phyloP scores from a whole-genome alignment of 441 rosid genomes.

The Arabidopsis hybrid region DNA sequence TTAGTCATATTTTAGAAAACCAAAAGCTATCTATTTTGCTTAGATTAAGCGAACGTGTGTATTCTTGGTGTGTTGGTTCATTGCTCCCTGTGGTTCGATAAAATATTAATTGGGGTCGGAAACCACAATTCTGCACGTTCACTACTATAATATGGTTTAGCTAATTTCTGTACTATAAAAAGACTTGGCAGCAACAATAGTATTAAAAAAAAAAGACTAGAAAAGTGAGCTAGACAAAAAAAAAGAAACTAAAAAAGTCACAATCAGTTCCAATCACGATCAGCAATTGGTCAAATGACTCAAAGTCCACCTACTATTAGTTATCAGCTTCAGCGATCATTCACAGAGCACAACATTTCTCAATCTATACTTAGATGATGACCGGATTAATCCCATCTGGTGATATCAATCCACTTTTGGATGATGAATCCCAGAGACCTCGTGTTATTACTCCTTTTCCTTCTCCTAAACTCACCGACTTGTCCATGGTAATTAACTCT shows the following conservation, averaged over 20 bases:
- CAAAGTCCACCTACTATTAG: constrained; percentile 8
- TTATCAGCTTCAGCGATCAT: constrained; percentile 14
- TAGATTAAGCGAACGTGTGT: no score
- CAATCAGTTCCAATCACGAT: not conserved
- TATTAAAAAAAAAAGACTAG: not conserved
- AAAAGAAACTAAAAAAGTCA: not conserved
- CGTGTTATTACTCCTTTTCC: constrained; percentile 91
- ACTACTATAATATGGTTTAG: not conserved
- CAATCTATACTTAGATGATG: constrained; percentile 45
- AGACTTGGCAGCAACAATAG: not conserved
- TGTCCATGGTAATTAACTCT: constrained; percentile 59
- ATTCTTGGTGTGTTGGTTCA: no score
- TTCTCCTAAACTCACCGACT: constrained; percentile 76
- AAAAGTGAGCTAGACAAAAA: not conserved
- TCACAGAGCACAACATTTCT: not conserved
- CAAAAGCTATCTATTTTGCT: no score
- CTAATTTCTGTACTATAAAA: not conserved
- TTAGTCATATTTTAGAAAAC: no score
- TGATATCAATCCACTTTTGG: constrained; percentile 48
- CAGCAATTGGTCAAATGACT: not conserved
- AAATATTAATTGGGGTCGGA: no score
- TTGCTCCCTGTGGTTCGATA: no score
- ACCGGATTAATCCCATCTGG: constrained; percentile 59
- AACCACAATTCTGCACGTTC: no score
- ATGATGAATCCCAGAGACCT: constrained; percentile 52